phyloP scores from a whole-genome alignment of 2,329 filamentous ascomycete species.

The Aspergillus amoenus region DNA sequence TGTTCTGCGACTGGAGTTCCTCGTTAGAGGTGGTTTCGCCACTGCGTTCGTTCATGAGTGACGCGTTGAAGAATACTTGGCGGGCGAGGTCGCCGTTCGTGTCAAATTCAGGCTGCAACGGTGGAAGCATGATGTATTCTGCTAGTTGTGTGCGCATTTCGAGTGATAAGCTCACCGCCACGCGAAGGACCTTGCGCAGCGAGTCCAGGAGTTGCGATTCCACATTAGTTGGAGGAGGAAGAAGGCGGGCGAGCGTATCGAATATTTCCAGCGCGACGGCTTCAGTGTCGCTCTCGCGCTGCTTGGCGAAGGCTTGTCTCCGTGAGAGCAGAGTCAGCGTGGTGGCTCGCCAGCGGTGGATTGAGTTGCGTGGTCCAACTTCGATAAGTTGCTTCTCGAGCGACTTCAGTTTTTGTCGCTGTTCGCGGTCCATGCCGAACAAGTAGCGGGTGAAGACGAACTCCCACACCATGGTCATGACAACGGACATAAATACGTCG shows the following conservation, averaged over 20 bases:
- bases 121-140: constrained; percentile 98
- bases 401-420: constrained; percentile 94
- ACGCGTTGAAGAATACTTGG: constrained; percentile 87
- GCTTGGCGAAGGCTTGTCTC: constrained; percentile 74
- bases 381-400: constrained; percentile 89
- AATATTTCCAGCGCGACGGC: constrained; percentile 93
- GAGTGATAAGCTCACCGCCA: constrained; percentile 86
- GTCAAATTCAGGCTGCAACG: constrained; percentile 91
- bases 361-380: constrained; percentile 82
- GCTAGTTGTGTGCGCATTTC: constrained; percentile 97
- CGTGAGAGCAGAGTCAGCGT: constrained; percentile 86
- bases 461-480: constrained; percentile 99
- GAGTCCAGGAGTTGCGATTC: constrained; percentile 80
- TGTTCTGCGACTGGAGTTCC: constrained; percentile 71
- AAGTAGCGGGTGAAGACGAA: constrained; percentile 97
- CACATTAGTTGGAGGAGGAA: constrained; percentile 80
- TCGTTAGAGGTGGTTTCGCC: constrained; percentile 71
- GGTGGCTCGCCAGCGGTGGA: constrained; percentile 94
- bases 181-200: constrained; percentile 79
- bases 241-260: constrained; percentile 75
- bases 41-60: constrained; percentile 90
- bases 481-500: constrained; percentile 97
- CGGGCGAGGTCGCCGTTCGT: constrained; percentile 84
- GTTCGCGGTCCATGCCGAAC: constrained; percentile 97
- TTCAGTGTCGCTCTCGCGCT: constrained; percentile 87